These are phyloP conservation scores for Podospora anserina DNA, from an alignment of 495 filamentous ascomycete species.

Conservation along the genomic window DNA sequence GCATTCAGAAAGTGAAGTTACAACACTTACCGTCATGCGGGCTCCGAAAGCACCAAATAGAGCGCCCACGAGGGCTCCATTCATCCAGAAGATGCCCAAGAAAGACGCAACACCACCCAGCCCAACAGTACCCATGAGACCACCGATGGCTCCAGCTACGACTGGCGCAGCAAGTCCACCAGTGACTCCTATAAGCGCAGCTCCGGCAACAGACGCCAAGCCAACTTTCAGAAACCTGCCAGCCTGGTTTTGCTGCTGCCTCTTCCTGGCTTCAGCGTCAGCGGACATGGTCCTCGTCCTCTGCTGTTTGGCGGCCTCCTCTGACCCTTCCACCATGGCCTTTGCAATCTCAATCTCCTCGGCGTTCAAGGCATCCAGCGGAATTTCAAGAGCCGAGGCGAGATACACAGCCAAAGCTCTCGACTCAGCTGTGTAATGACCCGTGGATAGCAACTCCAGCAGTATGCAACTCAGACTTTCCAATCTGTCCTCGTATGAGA, in stretches of 20 bases:
- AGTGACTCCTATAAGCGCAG: slow-evolving; percentile 81
- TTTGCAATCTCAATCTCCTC: slow-evolving; percentile 72
- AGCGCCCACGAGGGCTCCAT: slow-evolving; percentile 75
- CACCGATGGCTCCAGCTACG: slow-evolving; percentile 84
- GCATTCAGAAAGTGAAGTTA: not conserved
- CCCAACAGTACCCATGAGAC: slow-evolving; percentile 78
- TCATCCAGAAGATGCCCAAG: slow-evolving; percentile 76
- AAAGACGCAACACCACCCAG: slow-evolving; percentile 81
- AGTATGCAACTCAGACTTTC: slow-evolving; percentile 59
- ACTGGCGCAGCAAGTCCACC: slow-evolving; percentile 84
- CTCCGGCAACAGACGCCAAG: slow-evolving; percentile 80
- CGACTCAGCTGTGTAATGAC: slow-evolving; percentile 70
- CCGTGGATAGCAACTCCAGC: slow-evolving; percentile 64
- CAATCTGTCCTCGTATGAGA: slow-evolving; percentile 42
- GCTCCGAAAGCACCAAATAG: slow-evolving; percentile 88
- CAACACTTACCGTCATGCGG: slow-evolving; percentile 63
- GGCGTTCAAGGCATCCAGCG: slow-evolving; percentile 54
- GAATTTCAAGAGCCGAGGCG: slow-evolving; percentile 60
- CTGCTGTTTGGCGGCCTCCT: slow-evolving; percentile 27
- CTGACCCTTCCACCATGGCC: slow-evolving; percentile 58
- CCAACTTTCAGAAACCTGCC: slow-evolving; percentile 82
- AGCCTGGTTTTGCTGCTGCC: slow-evolving; percentile 58
- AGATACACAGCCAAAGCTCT: slow-evolving; percentile 64
- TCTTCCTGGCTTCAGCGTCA: slow-evolving; percentile 64
- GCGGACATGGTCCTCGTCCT: slow-evolving; percentile 57